A percentile compares a stretch with the other conserved stretches of the same genome.
Evolutionary conservation across 2,329 filamentous ascomycete species (phyloP).

Genomic region (Colletotrichum liaoningense): DNA sequence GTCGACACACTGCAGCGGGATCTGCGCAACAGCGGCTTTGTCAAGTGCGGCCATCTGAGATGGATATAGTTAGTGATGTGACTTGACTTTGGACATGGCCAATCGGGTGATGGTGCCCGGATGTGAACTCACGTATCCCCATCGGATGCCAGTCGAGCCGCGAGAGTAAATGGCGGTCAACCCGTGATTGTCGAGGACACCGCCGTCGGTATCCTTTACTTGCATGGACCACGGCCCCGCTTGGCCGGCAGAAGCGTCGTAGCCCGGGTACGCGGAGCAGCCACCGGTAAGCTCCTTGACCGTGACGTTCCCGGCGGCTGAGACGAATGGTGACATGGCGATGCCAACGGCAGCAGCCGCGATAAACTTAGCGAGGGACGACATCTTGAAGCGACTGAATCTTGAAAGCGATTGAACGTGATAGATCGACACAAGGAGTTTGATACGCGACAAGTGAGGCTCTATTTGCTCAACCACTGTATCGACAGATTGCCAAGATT

Average conservation of each 20-base stretch:
- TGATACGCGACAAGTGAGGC: neutral
- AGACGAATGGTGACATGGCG: neutral
- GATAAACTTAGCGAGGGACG: neutral
- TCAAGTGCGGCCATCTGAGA: conserved; percentile 17
- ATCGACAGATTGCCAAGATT: neutral
- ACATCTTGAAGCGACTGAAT: neutral
- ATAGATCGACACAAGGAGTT: neutral
- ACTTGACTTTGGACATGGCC: neutral
- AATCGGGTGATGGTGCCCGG: neutral
- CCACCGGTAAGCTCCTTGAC: neutral
- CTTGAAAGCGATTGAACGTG: neutral
- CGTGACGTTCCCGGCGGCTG: neutral
- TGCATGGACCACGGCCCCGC: conserved; percentile 18
- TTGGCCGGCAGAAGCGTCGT: conserved; percentile 7
- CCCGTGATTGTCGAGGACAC: conserved; percentile 4
- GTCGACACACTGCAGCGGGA: conserved; percentile 13
- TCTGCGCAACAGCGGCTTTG: conserved; percentile 4
- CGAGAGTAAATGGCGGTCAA: conserved; percentile 3
- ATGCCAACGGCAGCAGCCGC: neutral
- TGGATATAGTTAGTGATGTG: neutral
- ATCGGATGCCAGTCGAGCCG: conserved; percentile 18
- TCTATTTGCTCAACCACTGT: neutral
- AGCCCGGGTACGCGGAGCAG: conserved; percentile 21
- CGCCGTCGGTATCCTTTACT: neutral
- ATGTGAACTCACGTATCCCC: conserved; percentile 9